Base-by-base conservation (phyloP, 2,329 filamentous ascomycete genomes). In the Aureobasidium pullulans region DNA sequence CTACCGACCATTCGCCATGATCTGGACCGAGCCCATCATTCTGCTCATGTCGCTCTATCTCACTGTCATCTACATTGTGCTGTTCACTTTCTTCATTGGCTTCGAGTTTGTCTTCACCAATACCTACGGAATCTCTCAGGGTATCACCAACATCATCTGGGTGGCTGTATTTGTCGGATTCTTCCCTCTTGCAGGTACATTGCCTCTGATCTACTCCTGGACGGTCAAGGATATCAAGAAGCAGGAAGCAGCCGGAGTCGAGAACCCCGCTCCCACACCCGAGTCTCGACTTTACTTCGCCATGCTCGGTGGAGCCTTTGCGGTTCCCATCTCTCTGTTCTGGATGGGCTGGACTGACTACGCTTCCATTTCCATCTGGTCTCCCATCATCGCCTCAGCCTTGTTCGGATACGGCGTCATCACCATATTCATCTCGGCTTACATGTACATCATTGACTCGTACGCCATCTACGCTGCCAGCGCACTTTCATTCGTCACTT, bases 1-100 rank as follows among this genome's bases (percentile, higher is more conserved):
- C 3, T 54, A 61, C 15, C 52, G 65, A 40, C 62, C 65, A 2
- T 57, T 66, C n/a, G 61, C 62, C 10, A 66, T 67, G 65, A 61
- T 66, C 36, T 63, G 61, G 16, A 61, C 62, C 10, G 75, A 76
- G 59, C 76, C 76, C 0, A 75, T 79, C 59, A 72, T 80, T 49
- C 68, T 79, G 6, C 69, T 77, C 5, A 71, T 82, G 60, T 74
- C 76, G 0, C 50, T 82, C 0, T 84, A 83, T 60, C 72, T 83
- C 36, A 75, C 77, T 0, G 72, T 82, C 0, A 66, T 81, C 1
- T 84, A 84, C 62, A 78, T 81, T 19, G 72, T 81, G 0, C 69
- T 83, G 0, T 84, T 83, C 66, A 78, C 79, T 0, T 79, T 82
- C 54, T 73, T 83, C 4, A 74, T 78, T 2, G 80, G 80, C 1